Base-by-base conservation (phyloP, 2,329 filamentous ascomycete genomes). In the Arthrobotrys sphaeroides region DNA sequence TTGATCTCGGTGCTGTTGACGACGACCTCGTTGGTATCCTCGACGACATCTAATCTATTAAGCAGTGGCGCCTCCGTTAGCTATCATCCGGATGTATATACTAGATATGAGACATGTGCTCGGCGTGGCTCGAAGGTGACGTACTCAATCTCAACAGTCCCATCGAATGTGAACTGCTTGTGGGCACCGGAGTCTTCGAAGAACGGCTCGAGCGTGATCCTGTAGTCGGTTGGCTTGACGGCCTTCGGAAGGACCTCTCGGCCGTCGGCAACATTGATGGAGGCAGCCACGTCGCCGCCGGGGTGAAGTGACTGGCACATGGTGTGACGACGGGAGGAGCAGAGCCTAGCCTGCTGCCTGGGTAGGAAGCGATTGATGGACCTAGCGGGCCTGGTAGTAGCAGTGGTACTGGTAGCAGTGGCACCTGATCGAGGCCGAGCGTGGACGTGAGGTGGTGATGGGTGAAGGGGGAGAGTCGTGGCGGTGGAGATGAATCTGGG, bases 191-290 rank as follows among this genome's bases (percentile, higher is more conserved):
- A 38, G 12, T 38, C 31, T 80, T 91, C 87, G 79, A 98, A 91
- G 84, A 97, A 89, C 65, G 94, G 93, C 84, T 98, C 95, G 77
- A 98, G 86, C 0, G 92, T 95, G 79, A 98, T 84, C 83, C 96
- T 89, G 84, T 98, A 98, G 84, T 98, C 93, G 40, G 87, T 84
- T n/a, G 94, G 94, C 82, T 94, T 91, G 80, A 97, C 93, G 81
- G 97, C 96, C 83, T 90, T 89, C 61, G 94, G 95, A 80, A 98
- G 87, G 78, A 98, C 90, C 85, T 96, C 91, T 80, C 94, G 90
- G 78, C 88, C 89, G 79, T 87, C 86, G 61, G 86, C 83, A 79
- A 90, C 85, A 81, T 89, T 86, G 77, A 87, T 84, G 79, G 87
- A 84, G 77, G 85, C 85, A 66, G 86, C 85, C 77, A 83, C 84